These are phyloP conservation scores for Boletus barrowsii DNA, from an alignment of 768 basidiomycete species.

Conservation along the genomic window DNA sequence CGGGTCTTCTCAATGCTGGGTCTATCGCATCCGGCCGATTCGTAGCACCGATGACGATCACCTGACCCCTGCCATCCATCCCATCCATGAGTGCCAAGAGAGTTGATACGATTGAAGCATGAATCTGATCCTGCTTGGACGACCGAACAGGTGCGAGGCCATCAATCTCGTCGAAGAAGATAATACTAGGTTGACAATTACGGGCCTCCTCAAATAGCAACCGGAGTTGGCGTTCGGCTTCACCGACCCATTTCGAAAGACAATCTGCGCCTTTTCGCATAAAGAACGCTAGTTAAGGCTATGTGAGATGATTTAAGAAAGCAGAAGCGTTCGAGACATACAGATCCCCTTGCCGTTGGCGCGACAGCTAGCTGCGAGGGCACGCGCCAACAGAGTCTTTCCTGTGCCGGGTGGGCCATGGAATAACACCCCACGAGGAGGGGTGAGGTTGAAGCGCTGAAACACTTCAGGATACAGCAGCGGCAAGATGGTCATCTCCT, in stretches of 20 bases:
- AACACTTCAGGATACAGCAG: slow-evolving; percentile 96
- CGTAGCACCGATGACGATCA: slow-evolving; percentile 96
- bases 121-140: slow-evolving; percentile 99
- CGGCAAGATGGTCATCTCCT: slow-evolving; percentile 97
- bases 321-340: slow-evolving; percentile 40
- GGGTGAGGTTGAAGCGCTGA: slow-evolving; percentile 88
- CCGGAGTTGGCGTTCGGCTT: slow-evolving; percentile 94
- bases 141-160: slow-evolving; percentile 97
- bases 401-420: slow-evolving; percentile 99
- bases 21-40: slow-evolving; percentile 98
- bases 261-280: slow-evolving; percentile 99
- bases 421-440: slow-evolving; percentile 94
- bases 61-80: slow-evolving; percentile 97
- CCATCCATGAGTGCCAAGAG: slow-evolving; percentile 97
- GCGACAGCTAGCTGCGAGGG: slow-evolving; percentile 89
- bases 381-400: slow-evolving; percentile 90
- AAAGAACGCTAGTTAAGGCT: slow-evolving; percentile 76
- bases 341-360: slow-evolving; percentile 85
- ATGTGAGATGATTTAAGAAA: background rate
- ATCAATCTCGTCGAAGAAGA: slow-evolving; percentile 99
- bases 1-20: slow-evolving; percentile 89
- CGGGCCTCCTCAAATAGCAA: slow-evolving; percentile 95
- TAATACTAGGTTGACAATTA: slow-evolving; percentile 90
- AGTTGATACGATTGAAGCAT: slow-evolving; percentile 95
- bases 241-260: slow-evolving; percentile 98